Evolutionary conservation across 306 rosid genomes (phyloP).

Genomic region (Cercis canadensis): DNA sequence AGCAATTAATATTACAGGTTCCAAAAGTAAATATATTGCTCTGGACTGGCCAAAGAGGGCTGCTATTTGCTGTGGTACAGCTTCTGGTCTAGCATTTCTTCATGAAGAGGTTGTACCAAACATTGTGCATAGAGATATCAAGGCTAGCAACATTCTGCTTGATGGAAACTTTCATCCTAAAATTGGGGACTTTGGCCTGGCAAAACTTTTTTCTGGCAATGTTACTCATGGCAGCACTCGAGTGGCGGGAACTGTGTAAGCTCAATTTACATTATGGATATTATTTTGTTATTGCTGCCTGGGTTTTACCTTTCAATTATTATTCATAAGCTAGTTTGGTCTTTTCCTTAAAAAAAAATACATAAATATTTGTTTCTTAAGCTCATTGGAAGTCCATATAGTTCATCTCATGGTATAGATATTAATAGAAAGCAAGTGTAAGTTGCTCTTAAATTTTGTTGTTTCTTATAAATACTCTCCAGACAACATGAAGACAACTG

Average conservation of each 20-base stretch:
- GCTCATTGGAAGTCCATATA: constrained; percentile 10
- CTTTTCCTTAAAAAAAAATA: not conserved
- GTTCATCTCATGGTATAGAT: not conserved
- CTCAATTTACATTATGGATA: constrained; percentile 18
- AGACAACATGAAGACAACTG: constrained; percentile 15
- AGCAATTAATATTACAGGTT: constrained; percentile 49
- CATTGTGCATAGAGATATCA: constrained; percentile 94
- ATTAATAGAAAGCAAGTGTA: not conserved
- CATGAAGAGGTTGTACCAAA: constrained; percentile 79
- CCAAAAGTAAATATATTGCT: constrained; percentile 55
- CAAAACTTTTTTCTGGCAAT: constrained; percentile 91
- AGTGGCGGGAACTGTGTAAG: constrained; percentile 97
- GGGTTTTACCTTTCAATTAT: constrained; percentile 1
- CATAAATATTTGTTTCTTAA: not conserved
- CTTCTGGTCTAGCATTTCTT: constrained; percentile 77
- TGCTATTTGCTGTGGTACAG: constrained; percentile 77
- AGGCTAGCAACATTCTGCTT: constrained; percentile 91
- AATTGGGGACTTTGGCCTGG: constrained; percentile 92
- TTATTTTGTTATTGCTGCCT: constrained; percentile 20
- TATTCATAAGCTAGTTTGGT: not conserved
- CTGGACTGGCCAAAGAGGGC: constrained; percentile 89
- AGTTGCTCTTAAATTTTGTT: not conserved
- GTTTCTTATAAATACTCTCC: constrained; percentile 10
- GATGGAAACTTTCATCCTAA: constrained; percentile 69
- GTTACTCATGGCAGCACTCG: constrained; percentile 91